Conservation (phyloP, 208 protist species). For the Crithidia acanthocephali region DNA sequence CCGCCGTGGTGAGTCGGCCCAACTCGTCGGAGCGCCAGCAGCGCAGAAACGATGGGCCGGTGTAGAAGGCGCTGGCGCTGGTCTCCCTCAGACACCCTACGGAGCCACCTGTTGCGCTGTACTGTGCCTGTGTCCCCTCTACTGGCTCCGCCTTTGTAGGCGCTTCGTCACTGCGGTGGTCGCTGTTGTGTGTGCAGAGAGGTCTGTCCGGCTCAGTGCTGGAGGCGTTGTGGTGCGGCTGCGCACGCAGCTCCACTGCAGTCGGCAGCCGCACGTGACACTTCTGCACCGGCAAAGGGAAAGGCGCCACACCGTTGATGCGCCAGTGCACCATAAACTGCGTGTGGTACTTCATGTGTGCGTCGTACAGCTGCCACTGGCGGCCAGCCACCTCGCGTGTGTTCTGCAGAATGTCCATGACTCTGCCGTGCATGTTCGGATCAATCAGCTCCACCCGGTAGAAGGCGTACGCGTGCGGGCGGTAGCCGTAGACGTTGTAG, state of each 20-base stretch:
- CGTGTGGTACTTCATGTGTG: slow-evolving; percentile 61
- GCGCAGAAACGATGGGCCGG: slow-evolving; percentile 6
- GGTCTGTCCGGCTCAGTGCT: too few species aligned
- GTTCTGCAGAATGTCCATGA: slow-evolving; percentile 56
- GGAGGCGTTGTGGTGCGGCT: not conserved
- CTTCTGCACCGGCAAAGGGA: slow-evolving; percentile 32
- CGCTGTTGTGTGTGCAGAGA: not conserved
- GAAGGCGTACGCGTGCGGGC: slow-evolving; percentile 42
- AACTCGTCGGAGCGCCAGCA: slow-evolving; percentile 37
- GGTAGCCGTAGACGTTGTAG: slow-evolving; percentile 84
- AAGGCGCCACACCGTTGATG: slow-evolving; percentile 63
- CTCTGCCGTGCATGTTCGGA: slow-evolving; percentile 35
- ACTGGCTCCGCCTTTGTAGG: not conserved
- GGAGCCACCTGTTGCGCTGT: too few species aligned
- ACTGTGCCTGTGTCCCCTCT: too few species aligned
- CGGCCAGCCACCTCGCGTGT: slow-evolving; percentile 55
- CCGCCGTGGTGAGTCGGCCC: slow-evolving; percentile 43
- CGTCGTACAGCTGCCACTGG: slow-evolving; percentile 71
- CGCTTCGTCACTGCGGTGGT: not conserved
- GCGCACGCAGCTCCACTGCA: slow-evolving; percentile 12
- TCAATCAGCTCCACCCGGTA: slow-evolving; percentile 74
- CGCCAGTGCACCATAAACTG: slow-evolving; percentile 82
- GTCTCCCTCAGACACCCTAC: too few species aligned
- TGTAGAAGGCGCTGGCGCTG: not conserved
- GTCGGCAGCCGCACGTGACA: slow-evolving; percentile 38